A percentile compares a stretch with the other conserved stretches of the same genome.
Conservation (phyloP, 1,139 yeast species). For the Candida labiduridarum region DNA sequence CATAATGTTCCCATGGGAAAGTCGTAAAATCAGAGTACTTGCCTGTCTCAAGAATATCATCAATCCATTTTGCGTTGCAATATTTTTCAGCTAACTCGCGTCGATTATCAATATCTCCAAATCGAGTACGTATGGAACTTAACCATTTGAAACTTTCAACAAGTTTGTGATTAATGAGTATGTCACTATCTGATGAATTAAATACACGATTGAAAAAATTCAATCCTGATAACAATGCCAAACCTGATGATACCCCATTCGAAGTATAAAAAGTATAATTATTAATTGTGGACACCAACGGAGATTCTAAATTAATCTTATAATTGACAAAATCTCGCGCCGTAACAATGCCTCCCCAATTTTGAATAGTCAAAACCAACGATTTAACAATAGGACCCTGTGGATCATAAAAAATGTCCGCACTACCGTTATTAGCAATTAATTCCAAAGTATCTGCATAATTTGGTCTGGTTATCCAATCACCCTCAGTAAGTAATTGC, state of each 20-base stretch:
- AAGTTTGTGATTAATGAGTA: conserved; percentile 62
- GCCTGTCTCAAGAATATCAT: conserved; percentile 46
- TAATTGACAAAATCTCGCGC: conserved; percentile 67
- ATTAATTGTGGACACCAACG: conserved; percentile 50
- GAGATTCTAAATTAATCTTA: conserved; percentile 53
- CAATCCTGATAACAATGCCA: conserved; percentile 77
- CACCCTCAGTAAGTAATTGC: conserved; percentile 50
- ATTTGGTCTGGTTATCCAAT: conserved; percentile 56
- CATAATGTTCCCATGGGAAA: conserved; percentile 67
- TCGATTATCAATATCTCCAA: conserved; percentile 60
- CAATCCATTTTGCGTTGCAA: conserved; percentile 54
- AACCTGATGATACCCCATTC: conserved; percentile 82
- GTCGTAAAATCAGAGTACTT: conserved; percentile 57
- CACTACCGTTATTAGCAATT: conserved; percentile 75
- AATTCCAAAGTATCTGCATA: conserved; percentile 67
- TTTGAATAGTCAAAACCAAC: conserved; percentile 47
- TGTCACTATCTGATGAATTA: conserved; percentile 20
- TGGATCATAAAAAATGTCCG: conserved; percentile 81
- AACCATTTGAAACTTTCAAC: conserved; percentile 94
- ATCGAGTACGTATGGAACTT: conserved; percentile 77
- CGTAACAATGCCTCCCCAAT: conserved; percentile 63
- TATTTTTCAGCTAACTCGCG: conserved; percentile 32
- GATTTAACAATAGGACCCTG: conserved; percentile 67
- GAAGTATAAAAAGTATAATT: conserved; percentile 62
- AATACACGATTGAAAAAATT: conserved; percentile 52